Evolutionary conservation across 2,329 filamentous ascomycete genomes (phyloP).

Genomic region (Calonectria naviculata): DNA sequence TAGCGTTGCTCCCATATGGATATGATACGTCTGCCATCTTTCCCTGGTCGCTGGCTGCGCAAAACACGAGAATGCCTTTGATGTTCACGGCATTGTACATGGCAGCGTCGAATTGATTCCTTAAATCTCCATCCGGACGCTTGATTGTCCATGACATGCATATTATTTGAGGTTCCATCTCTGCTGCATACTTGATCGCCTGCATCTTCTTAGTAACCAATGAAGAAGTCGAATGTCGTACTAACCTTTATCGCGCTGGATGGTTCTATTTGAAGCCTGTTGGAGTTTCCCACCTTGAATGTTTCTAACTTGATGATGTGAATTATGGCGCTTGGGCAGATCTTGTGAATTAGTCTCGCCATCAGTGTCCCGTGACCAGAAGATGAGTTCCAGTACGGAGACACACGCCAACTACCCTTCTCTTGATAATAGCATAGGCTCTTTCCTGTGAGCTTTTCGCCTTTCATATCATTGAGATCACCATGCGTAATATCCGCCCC

Average conservation of each 20-base stretch:
- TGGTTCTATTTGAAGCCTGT: constrained; percentile 11
- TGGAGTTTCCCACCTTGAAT: neutral
- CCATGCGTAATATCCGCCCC: constrained; percentile 10
- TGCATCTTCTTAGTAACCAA: neutral
- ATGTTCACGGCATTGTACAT: constrained; percentile 4
- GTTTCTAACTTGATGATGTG: constrained; percentile 17
- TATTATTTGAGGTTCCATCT: neutral
- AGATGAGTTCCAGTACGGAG: constrained; percentile 17
- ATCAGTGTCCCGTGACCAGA: constrained; percentile 15
- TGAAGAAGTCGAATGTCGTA: neutral
- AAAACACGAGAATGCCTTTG: constrained; percentile 15
- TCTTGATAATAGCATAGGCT: constrained; percentile 16
- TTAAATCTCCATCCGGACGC: neutral
- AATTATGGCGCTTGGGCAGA: constrained; percentile 16
- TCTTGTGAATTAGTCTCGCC: constrained; percentile 12
- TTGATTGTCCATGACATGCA: constrained; percentile 23
- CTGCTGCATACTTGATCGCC: constrained; percentile 16
- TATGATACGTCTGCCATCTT: constrained; percentile 18
- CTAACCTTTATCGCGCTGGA: constrained; percentile 8
- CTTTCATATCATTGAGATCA: constrained; percentile 10
- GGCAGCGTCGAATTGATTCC: constrained; percentile 4
- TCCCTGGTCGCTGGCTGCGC: constrained; percentile 18
- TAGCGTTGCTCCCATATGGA: constrained; percentile 3
- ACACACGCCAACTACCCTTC: constrained; percentile 6
- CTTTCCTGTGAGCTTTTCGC: neutral